Evolutionary conservation across 108 stramenopile genomes (phyloP).

Genomic region (Nannochloropsis gaditana): DNA sequence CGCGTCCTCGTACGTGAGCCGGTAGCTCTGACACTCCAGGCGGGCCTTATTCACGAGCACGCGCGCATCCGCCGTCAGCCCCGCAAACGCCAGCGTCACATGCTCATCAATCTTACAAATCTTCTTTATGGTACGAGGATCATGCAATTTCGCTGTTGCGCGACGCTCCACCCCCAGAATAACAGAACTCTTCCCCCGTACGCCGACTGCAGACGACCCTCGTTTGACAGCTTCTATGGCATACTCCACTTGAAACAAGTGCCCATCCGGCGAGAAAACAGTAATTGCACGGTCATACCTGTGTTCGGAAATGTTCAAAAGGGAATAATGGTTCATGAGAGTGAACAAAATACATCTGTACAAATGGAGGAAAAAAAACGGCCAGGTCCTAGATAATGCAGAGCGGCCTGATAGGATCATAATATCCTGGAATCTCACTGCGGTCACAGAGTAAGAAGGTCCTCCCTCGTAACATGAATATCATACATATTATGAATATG

Average conservation of each 20-base stretch:
- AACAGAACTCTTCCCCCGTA: slow-evolving; percentile 90
- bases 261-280: slow-evolving; percentile 98
- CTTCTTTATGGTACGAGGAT: slow-evolving; percentile 96
- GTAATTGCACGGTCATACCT: slow-evolving; percentile 99
- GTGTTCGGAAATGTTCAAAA: background rate
- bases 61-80: slow-evolving; percentile 98
- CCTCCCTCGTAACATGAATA: too few species aligned
- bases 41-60: slow-evolving; percentile 84
- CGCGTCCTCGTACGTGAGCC: slow-evolving; percentile 96
- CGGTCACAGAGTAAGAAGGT: too few species aligned
- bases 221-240: slow-evolving; percentile 99
- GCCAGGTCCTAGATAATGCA: too few species aligned
- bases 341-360: too few species aligned
- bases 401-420: too few species aligned
- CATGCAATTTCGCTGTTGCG: slow-evolving; percentile 85
- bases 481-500: too few species aligned
- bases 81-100: slow-evolving; percentile 93
- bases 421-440: too few species aligned
- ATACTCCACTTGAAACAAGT: slow-evolving; percentile 99
- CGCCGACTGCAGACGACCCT: slow-evolving; percentile 93
- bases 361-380: too few species aligned
- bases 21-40: slow-evolving; percentile 93
- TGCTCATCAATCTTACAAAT: slow-evolving; percentile 90
- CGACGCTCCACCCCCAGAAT: slow-evolving; percentile 94
- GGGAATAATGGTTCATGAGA: background rate